phyloP scores from a whole-genome alignment of 805 yeast species.

The Hyphopichia homilentoma region DNA sequence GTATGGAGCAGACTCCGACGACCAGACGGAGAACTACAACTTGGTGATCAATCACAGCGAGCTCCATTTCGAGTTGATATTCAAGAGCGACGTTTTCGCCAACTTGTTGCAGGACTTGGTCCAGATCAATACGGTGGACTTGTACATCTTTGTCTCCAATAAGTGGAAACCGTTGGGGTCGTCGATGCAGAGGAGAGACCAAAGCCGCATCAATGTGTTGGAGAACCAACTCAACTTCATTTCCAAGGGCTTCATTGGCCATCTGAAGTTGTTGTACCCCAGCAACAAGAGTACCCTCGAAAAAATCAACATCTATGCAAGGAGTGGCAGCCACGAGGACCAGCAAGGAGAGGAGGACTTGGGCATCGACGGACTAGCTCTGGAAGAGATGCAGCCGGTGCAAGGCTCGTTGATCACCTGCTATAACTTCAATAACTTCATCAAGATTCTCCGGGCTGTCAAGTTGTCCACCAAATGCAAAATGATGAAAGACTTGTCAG shows the following conservation, averaged over 20 bases:
- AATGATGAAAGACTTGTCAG: slow-evolving; percentile 31
- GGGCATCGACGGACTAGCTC: background rate
- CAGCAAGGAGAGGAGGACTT: slow-evolving; percentile 8
- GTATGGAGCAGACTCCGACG: slow-evolving; percentile 16
- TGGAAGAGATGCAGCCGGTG: slow-evolving; percentile 10
- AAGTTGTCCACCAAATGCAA: slow-evolving; percentile 38
- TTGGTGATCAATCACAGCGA: slow-evolving; percentile 24
- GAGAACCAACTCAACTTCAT: slow-evolving; percentile 49
- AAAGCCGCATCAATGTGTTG: slow-evolving; percentile 1
- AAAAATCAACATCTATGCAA: slow-evolving; percentile 43
- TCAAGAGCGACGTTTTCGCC: slow-evolving; percentile 35
- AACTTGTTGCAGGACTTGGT: slow-evolving; percentile 34
- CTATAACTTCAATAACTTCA: slow-evolving; percentile 30
- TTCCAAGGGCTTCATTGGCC: slow-evolving; percentile 72
- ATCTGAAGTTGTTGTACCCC: slow-evolving; percentile 64
- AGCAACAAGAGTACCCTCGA: slow-evolving; percentile 60
- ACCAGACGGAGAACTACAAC: slow-evolving; percentile 8
- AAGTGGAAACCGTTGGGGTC: slow-evolving; percentile 6
- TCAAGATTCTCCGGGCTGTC: slow-evolving; percentile 31
- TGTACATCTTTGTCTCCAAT: slow-evolving; percentile 29
- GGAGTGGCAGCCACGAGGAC: slow-evolving; percentile 18
- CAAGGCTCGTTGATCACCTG: slow-evolving; percentile 22
- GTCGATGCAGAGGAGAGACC: background rate
- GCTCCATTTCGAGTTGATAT: slow-evolving; percentile 32
- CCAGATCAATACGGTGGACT: slow-evolving; percentile 32